Conservation (phyloP, 352 stramenopile species). For the Pythium aristosporum region DNA sequence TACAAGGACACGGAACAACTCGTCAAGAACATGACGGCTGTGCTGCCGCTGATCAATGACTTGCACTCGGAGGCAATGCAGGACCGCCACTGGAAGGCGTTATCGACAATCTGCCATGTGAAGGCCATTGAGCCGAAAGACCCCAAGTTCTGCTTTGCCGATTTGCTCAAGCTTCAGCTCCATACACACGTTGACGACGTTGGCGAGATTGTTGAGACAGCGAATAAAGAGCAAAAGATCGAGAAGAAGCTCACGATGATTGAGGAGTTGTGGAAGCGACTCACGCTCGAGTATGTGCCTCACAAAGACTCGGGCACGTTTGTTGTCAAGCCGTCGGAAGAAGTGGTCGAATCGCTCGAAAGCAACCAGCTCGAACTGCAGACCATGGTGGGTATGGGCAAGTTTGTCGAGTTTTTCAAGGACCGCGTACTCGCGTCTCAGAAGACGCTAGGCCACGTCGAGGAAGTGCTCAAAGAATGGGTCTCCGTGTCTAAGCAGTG, state of each 20-base stretch:
- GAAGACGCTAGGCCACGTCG: conserved; percentile 80
- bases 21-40: conserved; percentile 86
- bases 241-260: conserved; percentile 90
- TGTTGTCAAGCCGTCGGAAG: conserved; percentile 82
- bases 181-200: conserved; percentile 85
- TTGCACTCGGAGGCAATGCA: conserved; percentile 95
- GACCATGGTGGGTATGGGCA: conserved; percentile 90
- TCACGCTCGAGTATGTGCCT: conserved; percentile 85
- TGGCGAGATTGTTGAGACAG: conserved; percentile 85
- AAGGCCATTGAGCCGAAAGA: conserved; percentile 86
- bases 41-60: conserved; percentile 92
- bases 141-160: conserved; percentile 79
- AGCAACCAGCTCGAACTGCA: conserved; percentile 87
- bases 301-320: conserved; percentile 88
- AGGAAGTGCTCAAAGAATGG: conserved; percentile 88
- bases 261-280: conserved; percentile 77
- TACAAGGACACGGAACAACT: conserved; percentile 87
- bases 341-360: conserved; percentile 84
- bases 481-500: conserved; percentile 87
- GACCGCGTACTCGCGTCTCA: conserved; percentile 76
- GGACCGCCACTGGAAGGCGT: conserved; percentile 91
- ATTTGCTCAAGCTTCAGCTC: conserved; percentile 81
- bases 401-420: conserved; percentile 91
- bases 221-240: conserved; percentile 89
- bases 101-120: conserved; percentile 85